A percentile compares a stretch with the other conserved stretches of the same genome.
Evolutionary conservation across 2,329 filamentous ascomycete genomes (phyloP).

Genomic region (Aspergillus vadensis): DNA sequence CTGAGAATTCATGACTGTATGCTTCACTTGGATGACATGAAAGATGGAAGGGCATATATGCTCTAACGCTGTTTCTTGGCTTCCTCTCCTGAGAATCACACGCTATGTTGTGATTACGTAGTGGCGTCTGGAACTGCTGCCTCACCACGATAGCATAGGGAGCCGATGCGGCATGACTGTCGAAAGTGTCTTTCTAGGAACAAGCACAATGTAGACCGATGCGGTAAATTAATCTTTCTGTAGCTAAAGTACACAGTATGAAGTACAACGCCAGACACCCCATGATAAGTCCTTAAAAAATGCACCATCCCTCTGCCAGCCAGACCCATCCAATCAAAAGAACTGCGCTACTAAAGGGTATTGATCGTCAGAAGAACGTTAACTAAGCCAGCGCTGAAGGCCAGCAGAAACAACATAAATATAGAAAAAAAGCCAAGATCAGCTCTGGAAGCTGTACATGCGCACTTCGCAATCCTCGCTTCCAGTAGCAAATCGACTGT

Average conservation of each 20-base stretch:
- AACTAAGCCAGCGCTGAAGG: not conserved
- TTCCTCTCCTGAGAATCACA: too few species aligned
- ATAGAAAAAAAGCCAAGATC: not conserved
- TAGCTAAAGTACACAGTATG: not conserved
- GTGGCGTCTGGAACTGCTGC: too few species aligned
- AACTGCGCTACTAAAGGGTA: not conserved
- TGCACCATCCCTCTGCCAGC: not conserved
- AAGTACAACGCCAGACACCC: not conserved
- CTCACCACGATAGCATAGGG: too few species aligned
- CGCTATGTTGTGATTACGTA: too few species aligned
- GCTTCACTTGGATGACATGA: too few species aligned
- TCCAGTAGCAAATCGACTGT: slow-evolving; percentile 84
- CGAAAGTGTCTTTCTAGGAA: not conserved
- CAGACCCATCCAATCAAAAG: not conserved
- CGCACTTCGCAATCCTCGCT: slow-evolving; percentile 92
- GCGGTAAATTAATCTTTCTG: not conserved
- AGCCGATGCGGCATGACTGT: too few species aligned
- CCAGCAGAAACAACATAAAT: not conserved
- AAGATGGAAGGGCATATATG: too few species aligned
- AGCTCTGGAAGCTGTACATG: slow-evolving; percentile 71
- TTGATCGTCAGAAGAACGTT: slow-evolving; percentile 1
- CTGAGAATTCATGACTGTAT: too few species aligned
- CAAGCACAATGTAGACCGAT: not conserved
- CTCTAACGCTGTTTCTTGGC: too few species aligned
- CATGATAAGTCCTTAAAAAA: not conserved